phyloP scores from a whole-genome alignment of 176 grass and related monocot species.

The Oryza meyeriana region DNA sequence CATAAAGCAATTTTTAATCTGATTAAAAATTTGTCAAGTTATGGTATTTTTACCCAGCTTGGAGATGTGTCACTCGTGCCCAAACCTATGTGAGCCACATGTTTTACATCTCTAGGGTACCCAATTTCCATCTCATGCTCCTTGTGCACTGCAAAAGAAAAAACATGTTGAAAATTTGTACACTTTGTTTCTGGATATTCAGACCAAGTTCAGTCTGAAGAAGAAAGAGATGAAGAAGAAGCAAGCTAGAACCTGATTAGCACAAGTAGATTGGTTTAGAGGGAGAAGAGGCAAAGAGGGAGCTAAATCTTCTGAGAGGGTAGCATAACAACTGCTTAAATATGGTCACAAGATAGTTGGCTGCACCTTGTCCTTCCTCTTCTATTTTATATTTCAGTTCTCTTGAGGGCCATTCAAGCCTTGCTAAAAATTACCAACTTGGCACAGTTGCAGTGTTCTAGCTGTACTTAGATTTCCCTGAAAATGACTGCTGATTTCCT shows the following conservation, averaged over 20 bases:
- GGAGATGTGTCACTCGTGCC: slow-evolving; percentile 55
- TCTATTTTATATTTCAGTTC: not conserved
- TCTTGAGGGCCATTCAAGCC: not conserved
- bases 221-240: slow-evolving; percentile 1
- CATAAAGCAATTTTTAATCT: not conserved
- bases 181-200: slow-evolving; percentile 10
- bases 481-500: not conserved
- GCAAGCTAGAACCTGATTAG: not conserved
- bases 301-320: slow-evolving; percentile 47
- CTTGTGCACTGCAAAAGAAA: slow-evolving; percentile 59
- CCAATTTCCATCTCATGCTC: slow-evolving; percentile 95
- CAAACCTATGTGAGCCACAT: slow-evolving; percentile 88
- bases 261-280: slow-evolving; percentile 21
- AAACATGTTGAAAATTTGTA: not conserved
- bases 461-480: slow-evolving; percentile 37
- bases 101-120: slow-evolving; percentile 87
- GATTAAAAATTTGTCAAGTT: not conserved
- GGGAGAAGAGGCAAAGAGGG: not conserved
- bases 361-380: slow-evolving; percentile 16
- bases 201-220: slow-evolving; percentile 13
- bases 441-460: slow-evolving; percentile 25
- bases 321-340: slow-evolving; percentile 39
- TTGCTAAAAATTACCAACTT: not conserved
- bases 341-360: slow-evolving; percentile 50
- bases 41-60: slow-evolving; percentile 69